Conservation (phyloP, 2,329 filamentous ascomycete genomes). For the Coniochaeta ligniaria region DNA sequence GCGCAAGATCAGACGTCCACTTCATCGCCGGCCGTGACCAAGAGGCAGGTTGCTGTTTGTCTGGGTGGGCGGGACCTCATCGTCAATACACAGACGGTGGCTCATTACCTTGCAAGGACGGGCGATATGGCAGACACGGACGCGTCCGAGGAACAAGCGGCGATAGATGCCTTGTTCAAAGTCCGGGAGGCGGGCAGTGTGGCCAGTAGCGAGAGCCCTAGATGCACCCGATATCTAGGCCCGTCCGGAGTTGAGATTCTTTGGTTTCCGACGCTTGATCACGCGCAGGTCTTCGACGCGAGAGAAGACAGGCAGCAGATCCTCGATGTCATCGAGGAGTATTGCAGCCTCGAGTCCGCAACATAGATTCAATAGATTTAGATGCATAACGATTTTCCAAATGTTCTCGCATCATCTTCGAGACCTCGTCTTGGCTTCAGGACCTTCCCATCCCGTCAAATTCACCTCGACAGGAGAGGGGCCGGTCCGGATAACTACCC, state of each 20-base stretch:
- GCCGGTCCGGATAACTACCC: slow-evolving; percentile 59
- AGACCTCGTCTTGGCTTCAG: slow-evolving; percentile 22
- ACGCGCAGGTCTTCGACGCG: slow-evolving; percentile 55
- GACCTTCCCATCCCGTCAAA: slow-evolving; percentile 54
- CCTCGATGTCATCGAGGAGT: slow-evolving; percentile 14
- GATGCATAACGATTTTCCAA: neutral
- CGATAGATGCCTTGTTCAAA: slow-evolving; percentile 6
- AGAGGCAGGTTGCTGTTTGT: slow-evolving; percentile 43
- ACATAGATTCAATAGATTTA: neutral
- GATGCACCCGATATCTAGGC: slow-evolving; percentile 8
- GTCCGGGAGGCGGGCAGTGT: slow-evolving; percentile 19
- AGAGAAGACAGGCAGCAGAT: slow-evolving; percentile 6
- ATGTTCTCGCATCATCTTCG: neutral
- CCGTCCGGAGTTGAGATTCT: slow-evolving; percentile 44
- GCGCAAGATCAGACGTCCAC: neutral
- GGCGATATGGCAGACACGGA: slow-evolving; percentile 18
- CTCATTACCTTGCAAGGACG: slow-evolving; percentile 43
- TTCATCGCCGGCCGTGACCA: neutral
- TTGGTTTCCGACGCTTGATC: slow-evolving; percentile 55
- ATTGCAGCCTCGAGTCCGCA: slow-evolving; percentile 2
- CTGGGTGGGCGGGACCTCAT: slow-evolving; percentile 57
- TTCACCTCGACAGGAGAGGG: slow-evolving; percentile 54
- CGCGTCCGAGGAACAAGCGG: neutral
- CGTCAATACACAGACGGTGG: slow-evolving; percentile 52
- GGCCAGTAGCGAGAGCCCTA: slow-evolving; percentile 4